These are phyloP conservation scores for Trifolium pratense DNA, from an alignment of 306 rosid genomes.

Conservation along the genomic window DNA sequence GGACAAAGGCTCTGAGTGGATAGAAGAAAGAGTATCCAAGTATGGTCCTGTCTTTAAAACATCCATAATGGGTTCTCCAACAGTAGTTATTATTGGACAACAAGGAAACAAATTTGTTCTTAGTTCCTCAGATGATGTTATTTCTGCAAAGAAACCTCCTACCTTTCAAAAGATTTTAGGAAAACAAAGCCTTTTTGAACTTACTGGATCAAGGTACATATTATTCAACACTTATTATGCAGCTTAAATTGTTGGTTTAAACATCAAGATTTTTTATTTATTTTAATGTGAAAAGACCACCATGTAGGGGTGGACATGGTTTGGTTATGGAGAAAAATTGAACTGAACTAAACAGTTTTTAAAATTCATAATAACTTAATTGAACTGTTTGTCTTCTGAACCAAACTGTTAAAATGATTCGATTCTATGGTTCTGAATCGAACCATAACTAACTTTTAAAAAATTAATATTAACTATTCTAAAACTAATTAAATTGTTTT, in stretches of 20 bases:
- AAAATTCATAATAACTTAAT: too few species aligned
- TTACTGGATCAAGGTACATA: slow-evolving; percentile 53
- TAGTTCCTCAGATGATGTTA: slow-evolving; percentile 49
- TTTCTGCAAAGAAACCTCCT: slow-evolving; percentile 54
- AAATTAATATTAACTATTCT: too few species aligned
- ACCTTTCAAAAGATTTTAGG: slow-evolving; percentile 47
- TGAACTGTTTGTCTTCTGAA: too few species aligned
- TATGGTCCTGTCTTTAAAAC: slow-evolving; percentile 58
- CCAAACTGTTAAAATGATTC: too few species aligned
- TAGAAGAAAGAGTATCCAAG: slow-evolving; percentile 51
- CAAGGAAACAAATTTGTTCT: slow-evolving; percentile 55
- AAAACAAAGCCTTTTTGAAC: slow-evolving; percentile 50
- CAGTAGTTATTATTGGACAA: slow-evolving; percentile 51
- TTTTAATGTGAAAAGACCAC: too few species aligned
- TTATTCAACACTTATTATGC: not conserved
- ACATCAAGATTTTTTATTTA: too few species aligned
- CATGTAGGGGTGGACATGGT: too few species aligned
- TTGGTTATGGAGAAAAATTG: too few species aligned
- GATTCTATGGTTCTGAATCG: too few species aligned
- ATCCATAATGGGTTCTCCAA: slow-evolving; percentile 58
- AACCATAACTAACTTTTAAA: too few species aligned
- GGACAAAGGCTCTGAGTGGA: slow-evolving; percentile 54
- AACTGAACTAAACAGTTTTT: too few species aligned
- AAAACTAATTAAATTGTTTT: too few species aligned
- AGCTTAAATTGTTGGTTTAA: not conserved